Base-by-base conservation (phyloP, 2,329 filamentous ascomycete species). In the Raffaelea arxii region DNA sequence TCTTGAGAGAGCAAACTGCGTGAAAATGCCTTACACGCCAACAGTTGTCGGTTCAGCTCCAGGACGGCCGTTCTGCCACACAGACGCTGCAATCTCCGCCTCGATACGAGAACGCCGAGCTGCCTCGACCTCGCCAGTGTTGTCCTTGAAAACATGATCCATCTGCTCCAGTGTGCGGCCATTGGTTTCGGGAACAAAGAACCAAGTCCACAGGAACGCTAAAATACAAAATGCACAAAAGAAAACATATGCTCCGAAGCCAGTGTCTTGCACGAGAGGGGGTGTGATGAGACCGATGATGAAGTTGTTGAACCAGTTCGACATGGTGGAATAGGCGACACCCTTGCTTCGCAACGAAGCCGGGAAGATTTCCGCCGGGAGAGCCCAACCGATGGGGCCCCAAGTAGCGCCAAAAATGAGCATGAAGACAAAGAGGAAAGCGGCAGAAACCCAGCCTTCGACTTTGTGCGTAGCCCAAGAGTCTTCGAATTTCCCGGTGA, bases 141-240 rank as follows among this genome's bases (percentile, higher is more conserved):
- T 36, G 32, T 36, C 32, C 32, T n/a, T 36, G 32, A 36, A 36
- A 6, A 36, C 32, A 18, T 36, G 41, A 19, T 46, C 44, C 30
- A 47, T 36, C 18, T 43, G 22, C 35, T 47, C 45, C 0, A 86
- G 72, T 2, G 65, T 70, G 61, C 72, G 74, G 59, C 80, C 77
- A 68, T 85, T 85, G 3, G 82, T 86, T 38, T 51, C 50, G 1
- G 75, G 75, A 3, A 78, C 60, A 42, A 65, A 66, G 55, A 73
- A 71, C 51, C 63, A 74, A 7, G 73, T 65, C 57, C 72, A 78
- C 6, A 70, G 55, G 24, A 69, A 65, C 1, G 72, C 67, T 3
- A 60, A 56, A 6, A 70, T 60, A 25, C 74, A 71, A 40, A 74
- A 66, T 0, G 64, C 65, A 5, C 71, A 71, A 52, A 79, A 79